phyloP scores from a whole-genome alignment of 2,329 filamentous ascomycete species.

The Hypoxylon sp. region DNA sequence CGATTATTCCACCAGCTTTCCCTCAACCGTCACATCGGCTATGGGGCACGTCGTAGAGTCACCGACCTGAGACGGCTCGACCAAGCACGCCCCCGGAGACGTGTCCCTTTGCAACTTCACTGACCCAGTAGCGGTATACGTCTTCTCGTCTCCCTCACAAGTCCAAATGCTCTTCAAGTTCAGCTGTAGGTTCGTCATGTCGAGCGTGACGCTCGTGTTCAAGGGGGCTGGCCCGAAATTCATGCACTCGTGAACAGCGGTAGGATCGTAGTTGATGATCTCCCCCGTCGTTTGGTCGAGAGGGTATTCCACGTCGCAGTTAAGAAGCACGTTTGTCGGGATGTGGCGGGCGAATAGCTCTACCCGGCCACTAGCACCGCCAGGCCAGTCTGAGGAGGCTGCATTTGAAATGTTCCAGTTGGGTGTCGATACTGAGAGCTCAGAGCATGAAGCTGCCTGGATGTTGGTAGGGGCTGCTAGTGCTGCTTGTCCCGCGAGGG shows the following conservation, averaged over 20 bases:
- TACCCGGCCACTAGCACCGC: constrained; percentile 35
- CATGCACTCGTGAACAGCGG: constrained; percentile 20
- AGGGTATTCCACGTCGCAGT: constrained; percentile 40
- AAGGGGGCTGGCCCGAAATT: constrained; percentile 34
- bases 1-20: constrained; percentile 26
- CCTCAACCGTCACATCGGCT: constrained; percentile 36
- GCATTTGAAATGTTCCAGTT: constrained; percentile 42
- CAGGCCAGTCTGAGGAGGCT: constrained; percentile 43
- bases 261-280: constrained; percentile 40
- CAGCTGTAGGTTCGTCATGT: constrained; percentile 39
- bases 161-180: constrained; percentile 36
- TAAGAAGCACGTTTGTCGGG: constrained; percentile 21
- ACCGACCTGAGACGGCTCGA: constrained; percentile 36
- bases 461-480: constrained; percentile 1
- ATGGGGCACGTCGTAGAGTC: constrained; percentile 43
- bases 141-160: constrained; percentile 32
- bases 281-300: constrained; percentile 30
- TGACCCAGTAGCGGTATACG: constrained; percentile 34
- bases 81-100: constrained; percentile 40
- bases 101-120: constrained; percentile 29
- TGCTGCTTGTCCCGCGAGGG: constrained; percentile 29
- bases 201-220: constrained; percentile 39
- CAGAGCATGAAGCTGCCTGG: constrained; percentile 22
- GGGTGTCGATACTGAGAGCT: constrained; percentile 30
- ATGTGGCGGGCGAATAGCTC: constrained; percentile 40